Base-by-base conservation (phyloP, 805 yeast species). In the Metahyphopichia silvanorum region DNA sequence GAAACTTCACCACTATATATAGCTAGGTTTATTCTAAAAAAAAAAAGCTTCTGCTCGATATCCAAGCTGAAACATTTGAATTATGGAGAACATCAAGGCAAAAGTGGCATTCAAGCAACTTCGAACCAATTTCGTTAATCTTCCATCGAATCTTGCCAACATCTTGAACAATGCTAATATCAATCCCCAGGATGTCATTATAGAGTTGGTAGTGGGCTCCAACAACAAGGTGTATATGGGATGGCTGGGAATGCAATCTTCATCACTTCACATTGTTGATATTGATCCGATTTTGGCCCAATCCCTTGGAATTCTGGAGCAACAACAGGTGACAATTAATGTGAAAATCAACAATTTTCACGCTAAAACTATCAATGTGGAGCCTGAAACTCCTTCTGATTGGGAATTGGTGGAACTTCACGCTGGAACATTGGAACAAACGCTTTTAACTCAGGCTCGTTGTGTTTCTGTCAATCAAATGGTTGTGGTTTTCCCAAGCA, bases 321-420 rank as follows among this genome's bases (percentile, higher is more conserved):
- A 58, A 16, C 53, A 66, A 6, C 51, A 43, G 4, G 47, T 60
- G 13, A 53, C 60, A 2, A 38, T 83, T 24, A 65, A 60, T 22
- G 50, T 82, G 32, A 69, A 73, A 34, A 63, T 76, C 10, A 64
- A 74, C 23, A 56, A 54, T 34, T 75, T 71, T n/a, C 68, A 58
- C 25, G 77, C 87, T 1, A 63, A 68, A 5, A 75, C 78, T 3
- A 79, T 89, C 3, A 79, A 76, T 47, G 69, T 91, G 27, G 96
- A 86, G 47, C 98, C 98, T 0, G 58, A 74, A 13, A 70, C 86
- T 0, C 56, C 79, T 2, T 71, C 82, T 4, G 98, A 91, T 51
- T 91, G 97, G 97, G 97, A 89, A 43, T 63, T 86, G 17, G 84
- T 88, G 2, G 96, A 89, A 50, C 57, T 83, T 2, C 85, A 91